A percentile compares a stretch with the other conserved stretches of the same genome.
Conservation (phyloP, 2,329 filamentous ascomycete species). For the Botrytis elliptica region DNA sequence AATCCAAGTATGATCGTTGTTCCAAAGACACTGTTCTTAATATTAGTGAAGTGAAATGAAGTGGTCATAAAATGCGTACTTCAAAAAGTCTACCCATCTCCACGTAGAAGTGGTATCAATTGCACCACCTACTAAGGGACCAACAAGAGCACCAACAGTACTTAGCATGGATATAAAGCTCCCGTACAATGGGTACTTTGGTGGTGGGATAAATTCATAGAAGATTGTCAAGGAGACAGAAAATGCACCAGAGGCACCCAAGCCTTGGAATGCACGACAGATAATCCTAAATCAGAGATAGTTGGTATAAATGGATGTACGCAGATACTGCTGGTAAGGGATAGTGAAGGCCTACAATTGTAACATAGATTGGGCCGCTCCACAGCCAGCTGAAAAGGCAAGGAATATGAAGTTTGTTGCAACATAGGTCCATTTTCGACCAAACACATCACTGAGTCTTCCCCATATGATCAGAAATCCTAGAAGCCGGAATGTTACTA, state of each 20-base stretch:
- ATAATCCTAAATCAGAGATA: slow-evolving; percentile 46
- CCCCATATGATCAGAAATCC: neutral
- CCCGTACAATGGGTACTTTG: slow-evolving; percentile 45
- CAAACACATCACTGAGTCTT: neutral
- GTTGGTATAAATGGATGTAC: slow-evolving; percentile 19
- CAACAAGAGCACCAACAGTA: slow-evolving; percentile 27
- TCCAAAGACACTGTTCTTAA: neutral
- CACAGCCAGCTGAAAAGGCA: neutral
- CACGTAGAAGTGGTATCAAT: slow-evolving; percentile 40
- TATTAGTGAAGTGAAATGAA: neutral
- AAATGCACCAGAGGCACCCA: neutral
- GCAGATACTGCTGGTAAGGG: neutral
- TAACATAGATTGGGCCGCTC: neutral
- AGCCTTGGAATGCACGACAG: slow-evolving; percentile 41
- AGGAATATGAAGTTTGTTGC: neutral
- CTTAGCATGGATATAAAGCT: slow-evolving; percentile 22
- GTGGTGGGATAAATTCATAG: slow-evolving; percentile 49
- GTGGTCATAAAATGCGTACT: neutral
- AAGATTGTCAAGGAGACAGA: slow-evolving; percentile 49
- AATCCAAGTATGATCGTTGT: neutral
- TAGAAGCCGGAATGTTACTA: neutral
- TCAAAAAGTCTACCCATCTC: slow-evolving; percentile 31
- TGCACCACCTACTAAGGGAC: slow-evolving; percentile 39
- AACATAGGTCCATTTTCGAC: slow-evolving; percentile 5
- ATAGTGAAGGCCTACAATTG: neutral